phyloP scores from a whole-genome alignment of 2,329 filamentous ascomycete species.

The Sarocladiaceae sp. region DNA sequence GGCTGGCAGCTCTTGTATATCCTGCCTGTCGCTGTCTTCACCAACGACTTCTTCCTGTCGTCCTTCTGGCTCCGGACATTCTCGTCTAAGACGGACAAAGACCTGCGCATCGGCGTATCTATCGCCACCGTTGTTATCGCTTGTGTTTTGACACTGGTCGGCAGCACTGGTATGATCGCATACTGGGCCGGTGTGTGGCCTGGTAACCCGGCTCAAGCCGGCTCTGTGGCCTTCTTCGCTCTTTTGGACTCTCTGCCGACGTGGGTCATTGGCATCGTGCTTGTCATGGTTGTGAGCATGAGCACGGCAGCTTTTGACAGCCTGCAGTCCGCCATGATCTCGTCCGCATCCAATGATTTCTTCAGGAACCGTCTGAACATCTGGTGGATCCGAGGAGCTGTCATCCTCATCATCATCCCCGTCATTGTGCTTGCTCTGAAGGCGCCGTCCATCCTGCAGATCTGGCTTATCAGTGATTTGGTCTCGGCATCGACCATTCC shows the following conservation, averaged over 20 bases:
- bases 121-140: slow-evolving; percentile 63
- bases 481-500: slow-evolving; percentile 74
- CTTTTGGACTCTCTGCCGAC: slow-evolving; percentile 66
- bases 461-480: slow-evolving; percentile 78
- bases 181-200: slow-evolving; percentile 73
- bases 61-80: slow-evolving; percentile 84
- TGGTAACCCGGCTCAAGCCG: slow-evolving; percentile 51
- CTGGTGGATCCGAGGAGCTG: slow-evolving; percentile 65
- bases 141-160: slow-evolving; percentile 68
- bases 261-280: slow-evolving; percentile 79
- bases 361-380: slow-evolving; percentile 78
- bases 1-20: slow-evolving; percentile 88
- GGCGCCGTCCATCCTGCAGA: slow-evolving; percentile 70
- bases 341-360: slow-evolving; percentile 77
- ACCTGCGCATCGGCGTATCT: slow-evolving; percentile 70
- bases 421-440: slow-evolving; percentile 70
- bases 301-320: slow-evolving; percentile 77
- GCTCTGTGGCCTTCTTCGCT: slow-evolving; percentile 70
- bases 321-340: slow-evolving; percentile 79
- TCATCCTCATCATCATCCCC: slow-evolving; percentile 71
- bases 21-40: slow-evolving; percentile 72
- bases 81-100: slow-evolving; percentile 72
- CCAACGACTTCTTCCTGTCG: slow-evolving; percentile 84
- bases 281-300: slow-evolving; percentile 76
- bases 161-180: slow-evolving; percentile 68